Base-by-base conservation (phyloP, 495 filamentous ascomycete genomes). In the Neurospora intermedia region DNA sequence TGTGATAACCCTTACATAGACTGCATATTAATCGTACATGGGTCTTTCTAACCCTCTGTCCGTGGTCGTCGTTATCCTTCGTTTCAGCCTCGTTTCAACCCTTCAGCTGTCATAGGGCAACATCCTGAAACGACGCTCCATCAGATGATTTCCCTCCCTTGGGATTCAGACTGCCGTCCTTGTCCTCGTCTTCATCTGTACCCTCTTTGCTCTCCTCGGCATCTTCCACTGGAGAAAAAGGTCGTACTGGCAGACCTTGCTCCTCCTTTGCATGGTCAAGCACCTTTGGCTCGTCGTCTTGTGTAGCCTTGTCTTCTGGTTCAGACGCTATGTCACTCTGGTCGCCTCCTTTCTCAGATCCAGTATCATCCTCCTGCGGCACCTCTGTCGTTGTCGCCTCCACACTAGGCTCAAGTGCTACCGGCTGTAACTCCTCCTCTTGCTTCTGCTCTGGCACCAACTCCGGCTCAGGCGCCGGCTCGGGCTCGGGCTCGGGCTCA, bases 231-330 rank as follows among this genome's bases (percentile, higher is more conserved):
- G 74, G 74, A 10, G 77, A 76, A 69, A 81, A 78, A n/a, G 81
- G 83, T 42, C 84, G 76, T 71, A 85, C 69, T 20, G 82, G 83
- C 13, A 87, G 80, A 40, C 83, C 85, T 71, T 86, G 83, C 41
- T 84, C 81, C 18, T 89, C 86, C 69, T 82, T 80, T 73, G 90
- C 87, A 40, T 88, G 85, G 6, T 86, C 78, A 46, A 86, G 79
- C 40, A 86, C 81, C 74, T 90, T 90, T 75, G 88, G 87, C 78
- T 90, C 88, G 2, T 86, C 85, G 1, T 31, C 54, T 76, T 80
- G 77, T 42, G 80, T 77, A 40, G 80, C 78, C 16, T 83, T 81
- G 4, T 83, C 78, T 4, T 82, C 79, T 66, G 54, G 54, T 11
- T 81, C 81, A 27, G 71, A 75, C 15, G 79, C 78, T 16, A 73